phyloP scores from a whole-genome alignment of 768 basidiomycete species.

The Amanita thiersii region DNA sequence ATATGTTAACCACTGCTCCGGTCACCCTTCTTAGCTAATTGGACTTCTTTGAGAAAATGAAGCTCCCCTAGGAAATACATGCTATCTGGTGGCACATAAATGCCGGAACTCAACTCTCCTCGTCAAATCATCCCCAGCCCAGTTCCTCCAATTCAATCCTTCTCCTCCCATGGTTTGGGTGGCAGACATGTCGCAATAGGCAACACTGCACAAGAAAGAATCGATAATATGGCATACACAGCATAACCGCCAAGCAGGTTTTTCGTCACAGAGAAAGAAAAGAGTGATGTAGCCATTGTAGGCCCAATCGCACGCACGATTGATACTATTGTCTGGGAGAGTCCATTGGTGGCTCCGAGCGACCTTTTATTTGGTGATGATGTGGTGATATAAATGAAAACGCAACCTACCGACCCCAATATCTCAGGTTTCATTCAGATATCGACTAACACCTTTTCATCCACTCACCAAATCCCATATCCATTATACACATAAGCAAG shows the following conservation, averaged over 20 bases:
- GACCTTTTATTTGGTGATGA: slow-evolving; percentile 58
- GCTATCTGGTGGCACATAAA: no score
- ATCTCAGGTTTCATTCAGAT: neutral
- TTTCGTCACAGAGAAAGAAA: neutral
- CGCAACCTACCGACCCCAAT: slow-evolving; percentile 34
- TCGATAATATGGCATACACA: neutral
- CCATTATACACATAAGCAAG: slow-evolving; percentile 31
- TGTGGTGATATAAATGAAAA: slow-evolving; percentile 63
- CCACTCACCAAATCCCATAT: slow-evolving; percentile 47
- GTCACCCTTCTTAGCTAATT: no score
- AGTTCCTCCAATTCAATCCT: no score
- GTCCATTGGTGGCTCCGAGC: slow-evolving; percentile 63
- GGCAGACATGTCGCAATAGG: neutral
- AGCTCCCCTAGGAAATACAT: no score
- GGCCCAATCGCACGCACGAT: neutral
- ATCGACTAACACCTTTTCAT: neutral
- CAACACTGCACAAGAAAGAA: neutral
- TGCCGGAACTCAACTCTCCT: no score
- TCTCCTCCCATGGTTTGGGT: no score
- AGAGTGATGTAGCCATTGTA: neutral
- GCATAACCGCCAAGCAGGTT: neutral
- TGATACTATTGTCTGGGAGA: slow-evolving; percentile 26
- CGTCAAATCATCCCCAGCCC: no score
- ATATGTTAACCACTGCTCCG: no score
- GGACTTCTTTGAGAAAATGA: no score